phyloP scores from a whole-genome alignment of 352 stramenopile genomes.

The Phytophthora aleatoria region DNA sequence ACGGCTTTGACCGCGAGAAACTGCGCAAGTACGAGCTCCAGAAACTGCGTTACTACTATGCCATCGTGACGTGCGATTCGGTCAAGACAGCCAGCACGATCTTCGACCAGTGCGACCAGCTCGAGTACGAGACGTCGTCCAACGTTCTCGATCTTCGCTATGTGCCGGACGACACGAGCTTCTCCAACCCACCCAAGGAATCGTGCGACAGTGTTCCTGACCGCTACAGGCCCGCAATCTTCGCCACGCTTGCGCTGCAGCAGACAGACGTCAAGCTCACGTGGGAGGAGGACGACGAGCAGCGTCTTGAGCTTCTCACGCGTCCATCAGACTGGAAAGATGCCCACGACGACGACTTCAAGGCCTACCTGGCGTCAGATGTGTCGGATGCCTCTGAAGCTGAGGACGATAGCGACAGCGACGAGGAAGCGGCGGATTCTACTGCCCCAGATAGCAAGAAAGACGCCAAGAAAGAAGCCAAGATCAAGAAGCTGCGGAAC shows the following conservation, averaged over 20 bases:
- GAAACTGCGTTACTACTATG: slow-evolving; percentile 99
- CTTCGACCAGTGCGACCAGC: slow-evolving; percentile 96
- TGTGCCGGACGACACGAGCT: slow-evolving; percentile 91
- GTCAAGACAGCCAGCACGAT: slow-evolving; percentile 91
- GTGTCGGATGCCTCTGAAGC: slow-evolving; percentile 63
- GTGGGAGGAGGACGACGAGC: slow-evolving; percentile 95
- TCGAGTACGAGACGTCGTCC: slow-evolving; percentile 97
- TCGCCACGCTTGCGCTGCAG: slow-evolving; percentile 92
- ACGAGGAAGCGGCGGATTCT: slow-evolving; percentile 23
- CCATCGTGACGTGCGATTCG: slow-evolving; percentile 94
- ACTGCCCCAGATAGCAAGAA: slow-evolving; percentile 39
- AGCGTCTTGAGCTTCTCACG: slow-evolving; percentile 88
- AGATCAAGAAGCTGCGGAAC: slow-evolving; percentile 82
- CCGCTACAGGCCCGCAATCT: slow-evolving; percentile 95
- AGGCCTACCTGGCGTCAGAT: slow-evolving; percentile 93
- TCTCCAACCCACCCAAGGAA: slow-evolving; percentile 89
- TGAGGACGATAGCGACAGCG: slow-evolving; percentile 50
- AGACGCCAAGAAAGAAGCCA: slow-evolving; percentile 62
- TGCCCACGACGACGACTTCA: slow-evolving; percentile 92
- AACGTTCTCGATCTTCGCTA: slow-evolving; percentile 95
- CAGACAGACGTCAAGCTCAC: slow-evolving; percentile 94
- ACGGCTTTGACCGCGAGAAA: slow-evolving; percentile 94
- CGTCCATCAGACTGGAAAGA: slow-evolving; percentile 80
- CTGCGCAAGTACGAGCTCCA: slow-evolving; percentile 96
- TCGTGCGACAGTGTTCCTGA: slow-evolving; percentile 84